Evolutionary conservation across 2,329 filamentous ascomycete species (phyloP).

Genomic region (Talaromyces albobiverticillius): DNA sequence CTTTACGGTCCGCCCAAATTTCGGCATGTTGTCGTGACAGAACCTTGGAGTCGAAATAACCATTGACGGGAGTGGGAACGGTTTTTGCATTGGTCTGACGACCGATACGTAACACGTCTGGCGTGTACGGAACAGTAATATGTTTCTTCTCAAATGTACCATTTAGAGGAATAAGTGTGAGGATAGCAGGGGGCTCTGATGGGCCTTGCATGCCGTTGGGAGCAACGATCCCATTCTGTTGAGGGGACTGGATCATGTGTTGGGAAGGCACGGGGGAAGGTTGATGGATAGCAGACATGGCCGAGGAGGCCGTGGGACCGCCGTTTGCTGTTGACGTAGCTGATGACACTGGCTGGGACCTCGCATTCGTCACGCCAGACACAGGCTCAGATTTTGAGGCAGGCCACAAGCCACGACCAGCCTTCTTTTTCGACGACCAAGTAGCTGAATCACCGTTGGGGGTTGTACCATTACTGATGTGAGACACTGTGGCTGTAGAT

Average conservation of each 20-base stretch:
- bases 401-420: constrained; percentile 59
- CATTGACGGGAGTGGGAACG: constrained; percentile 83
- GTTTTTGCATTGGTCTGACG: constrained; percentile 98
- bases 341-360: constrained; percentile 60
- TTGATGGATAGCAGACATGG: constrained; percentile 62
- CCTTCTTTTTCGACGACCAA: constrained; percentile 46
- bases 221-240: constrained; percentile 55
- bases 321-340: constrained; percentile 42
- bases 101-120: constrained; percentile 92
- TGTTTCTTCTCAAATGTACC: constrained; percentile 97
- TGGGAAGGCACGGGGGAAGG: constrained; percentile 66
- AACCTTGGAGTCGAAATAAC: constrained; percentile 97
- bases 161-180: constrained; percentile 86
- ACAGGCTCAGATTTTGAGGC: constrained; percentile 64
- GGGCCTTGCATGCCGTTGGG: constrained; percentile 39
- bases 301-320: constrained; percentile 58
- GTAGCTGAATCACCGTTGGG: constrained; percentile 36
- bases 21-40: constrained; percentile 94
- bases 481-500: constrained; percentile 51
- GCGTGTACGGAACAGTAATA: constrained; percentile 86
- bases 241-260: constrained; percentile 62
- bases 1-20: constrained; percentile 80
- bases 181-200: constrained; percentile 67
- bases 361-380: constrained; percentile 59
- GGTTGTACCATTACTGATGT: constrained; percentile 37